Conservation (phyloP, 176 grass and related monocot genomes). For the Alloteropsis semialata region DNA sequence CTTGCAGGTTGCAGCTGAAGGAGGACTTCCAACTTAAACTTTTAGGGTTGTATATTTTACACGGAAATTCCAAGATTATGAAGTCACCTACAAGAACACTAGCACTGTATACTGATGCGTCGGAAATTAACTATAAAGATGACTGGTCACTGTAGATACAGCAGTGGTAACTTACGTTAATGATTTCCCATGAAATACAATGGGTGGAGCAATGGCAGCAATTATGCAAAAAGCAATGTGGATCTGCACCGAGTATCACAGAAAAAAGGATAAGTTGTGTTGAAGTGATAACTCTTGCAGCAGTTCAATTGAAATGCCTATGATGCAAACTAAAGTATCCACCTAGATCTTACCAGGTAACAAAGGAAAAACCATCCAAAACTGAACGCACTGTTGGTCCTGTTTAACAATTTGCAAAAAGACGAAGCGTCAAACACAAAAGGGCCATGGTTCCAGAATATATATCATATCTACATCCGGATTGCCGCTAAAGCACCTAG, state of each 20-base stretch:
- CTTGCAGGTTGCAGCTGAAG: not conserved
- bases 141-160: not conserved
- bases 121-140: not conserved
- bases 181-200: constrained; percentile 77
- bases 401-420: constrained; percentile 43
- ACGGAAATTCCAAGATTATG: constrained; percentile 1
- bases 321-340: not conserved
- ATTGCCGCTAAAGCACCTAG: not conserved
- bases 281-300: not conserved
- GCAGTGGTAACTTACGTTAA: constrained; percentile 61
- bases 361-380: constrained; percentile 90
- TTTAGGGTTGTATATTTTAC: not conserved
- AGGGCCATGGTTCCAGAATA: constrained; percentile 7
- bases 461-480: not conserved
- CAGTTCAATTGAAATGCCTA: not conserved
- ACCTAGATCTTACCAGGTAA: constrained; percentile 60
- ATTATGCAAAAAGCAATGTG: constrained; percentile 89
- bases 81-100: not conserved
- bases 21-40: not conserved
- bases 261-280: not conserved
- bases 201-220: constrained; percentile 95
- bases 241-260: constrained; percentile 50
- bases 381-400: constrained; percentile 79
- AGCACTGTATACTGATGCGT: not conserved
- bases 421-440: constrained; percentile 19